Evolutionary conservation across 306 rosid species (phyloP), one percentile per base, ranked within the genome.

Genomic region (Sechiopsis laciniata): DNA sequence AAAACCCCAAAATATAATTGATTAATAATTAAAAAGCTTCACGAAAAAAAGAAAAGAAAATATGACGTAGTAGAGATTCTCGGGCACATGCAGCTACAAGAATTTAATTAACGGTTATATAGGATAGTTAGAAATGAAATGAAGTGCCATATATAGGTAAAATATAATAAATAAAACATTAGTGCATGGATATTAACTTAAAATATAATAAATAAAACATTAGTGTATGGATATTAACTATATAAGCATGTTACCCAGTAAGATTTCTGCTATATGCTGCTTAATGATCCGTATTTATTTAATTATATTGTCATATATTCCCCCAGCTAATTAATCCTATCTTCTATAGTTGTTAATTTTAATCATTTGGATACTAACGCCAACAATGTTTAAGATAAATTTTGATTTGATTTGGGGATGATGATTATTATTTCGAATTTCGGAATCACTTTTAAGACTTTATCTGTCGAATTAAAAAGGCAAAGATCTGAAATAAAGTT

Each of bases 211-310:
- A 64, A 37, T 10, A 64, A 64, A 13, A 22, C 14, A 68, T 42
- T 13, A 6, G 7, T 45, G 26, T 48, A 68, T 50, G 57, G 14
- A 48, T 67, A 45, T 46, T 46, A 26, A 46, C 54, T 42, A 65
- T 65, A 17, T 19, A 46, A 42, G 72, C 71, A 65, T 65, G 71
- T 65, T 54, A 65, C 54, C 71, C 26, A 10, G n/a, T 65, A 40
- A n/a, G 71, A 37, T 65, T 42, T 65, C 53, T 65, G 71, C 19
- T 19, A 65, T 65, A 65, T 26, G 71, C 71, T 65, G 29, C 72
- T 67, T 45, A 17, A 46, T 67, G 46, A 67, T 45, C 37, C 15
- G 62, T 4, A 22, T 60, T 60, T 26, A 26, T 26, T 26, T 26
- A 2, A 26, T 26, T 26, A 26, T 26, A 26, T 26, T 26, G 29